Base-by-base conservation (phyloP, 306 rosid genomes). In the Arachis stenosperma region DNA sequence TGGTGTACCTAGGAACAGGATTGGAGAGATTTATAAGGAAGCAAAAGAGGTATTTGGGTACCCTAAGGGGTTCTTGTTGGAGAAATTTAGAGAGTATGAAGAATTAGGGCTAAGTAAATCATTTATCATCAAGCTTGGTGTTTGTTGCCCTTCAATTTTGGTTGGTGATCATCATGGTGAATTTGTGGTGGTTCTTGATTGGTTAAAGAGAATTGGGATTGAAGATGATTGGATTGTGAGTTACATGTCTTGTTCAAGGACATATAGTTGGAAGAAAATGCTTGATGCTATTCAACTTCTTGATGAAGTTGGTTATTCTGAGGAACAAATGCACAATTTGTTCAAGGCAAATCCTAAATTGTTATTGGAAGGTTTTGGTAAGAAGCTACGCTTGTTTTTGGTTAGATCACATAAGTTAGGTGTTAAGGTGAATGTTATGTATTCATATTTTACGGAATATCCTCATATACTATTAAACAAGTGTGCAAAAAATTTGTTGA, bases 71-170 rank as follows among this genome's bases (percentile, higher is more conserved):
- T 61, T 82, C 15, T 65, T 92, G 86, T n/a, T 22, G n/a, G 79
- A 22, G 0, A 92, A 85, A 73, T 85, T 90, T 33, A 62, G 9
- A 80, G 86, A 75, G 62, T 92, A 77, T 50, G 95, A 90, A 58
- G 57, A 83, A 81, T 80, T 92, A 78, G 95, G 96, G 41, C 69
- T 92, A 76, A 84, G 92, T 62, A 88, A 37, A 55, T 67, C 85
- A 12, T 78, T 71, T 3, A 76, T 92, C 58, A 70, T 82, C 40
- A 86, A 88, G 79, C 85, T 92, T 17, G 83, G 85, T 78, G 80
- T 79, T 81, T 90, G 82, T 78, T 88, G 92, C 69, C 92, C 97
- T 6, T 68, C 69, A 41, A 88, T 92, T 76, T 81, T 90, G 88
- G 76, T 85, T 53, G 95, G 86, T 48, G 81, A n/a, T n/a, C 8